Percentiles rank a stretch among this genome's conserved stretches.
Evolutionary conservation across 78 protist genomes (phyloP).

Genomic region (Salpingoeca rosetta): DNA sequence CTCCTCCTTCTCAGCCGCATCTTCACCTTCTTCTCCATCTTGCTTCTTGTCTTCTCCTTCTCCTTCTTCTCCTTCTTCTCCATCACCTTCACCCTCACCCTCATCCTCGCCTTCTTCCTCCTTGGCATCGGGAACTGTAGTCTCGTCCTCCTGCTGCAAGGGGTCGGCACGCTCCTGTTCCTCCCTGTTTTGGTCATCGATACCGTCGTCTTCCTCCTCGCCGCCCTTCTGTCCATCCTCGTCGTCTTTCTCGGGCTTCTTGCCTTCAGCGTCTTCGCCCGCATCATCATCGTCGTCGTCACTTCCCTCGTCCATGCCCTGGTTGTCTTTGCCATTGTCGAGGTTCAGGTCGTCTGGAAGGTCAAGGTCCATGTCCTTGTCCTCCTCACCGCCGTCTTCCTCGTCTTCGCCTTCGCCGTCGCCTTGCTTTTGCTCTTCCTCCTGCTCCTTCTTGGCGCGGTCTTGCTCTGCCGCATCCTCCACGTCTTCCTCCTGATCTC

Average conservation of each 20-base stretch:
- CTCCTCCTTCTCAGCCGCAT: not conserved
- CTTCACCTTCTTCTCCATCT: not conserved
- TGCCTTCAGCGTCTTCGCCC: not conserved
- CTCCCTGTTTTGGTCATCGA: slow-evolving; percentile 7
- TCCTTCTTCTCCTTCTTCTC: slow-evolving; percentile 19
- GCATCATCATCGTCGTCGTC: not conserved
- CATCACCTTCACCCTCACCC: slow-evolving; percentile 9
- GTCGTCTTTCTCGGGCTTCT: not conserved
- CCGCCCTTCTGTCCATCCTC: not conserved
- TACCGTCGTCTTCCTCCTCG: slow-evolving; percentile 8
- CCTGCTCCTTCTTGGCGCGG: not conserved
- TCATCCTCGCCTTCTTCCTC: slow-evolving; percentile 15
- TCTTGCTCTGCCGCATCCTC: not conserved
- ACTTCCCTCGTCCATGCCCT: not conserved
- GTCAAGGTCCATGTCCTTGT: slow-evolving; percentile 14
- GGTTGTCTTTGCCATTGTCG: not conserved
- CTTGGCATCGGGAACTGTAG: too few species aligned
- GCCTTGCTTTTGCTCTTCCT: not conserved
- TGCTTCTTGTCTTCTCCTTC: not conserved
- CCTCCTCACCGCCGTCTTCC: slow-evolving; percentile 17
- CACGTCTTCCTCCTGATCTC: not conserved
- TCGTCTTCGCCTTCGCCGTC: slow-evolving; percentile 28
- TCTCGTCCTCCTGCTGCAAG: too few species aligned
- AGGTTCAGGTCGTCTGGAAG: slow-evolving; percentile 20
- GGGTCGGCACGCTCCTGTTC: not conserved